Evolutionary conservation across 495 filamentous ascomycete species (phyloP), one percentile per base, ranked within the genome.

Genomic region (Neurospora sp.): DNA sequence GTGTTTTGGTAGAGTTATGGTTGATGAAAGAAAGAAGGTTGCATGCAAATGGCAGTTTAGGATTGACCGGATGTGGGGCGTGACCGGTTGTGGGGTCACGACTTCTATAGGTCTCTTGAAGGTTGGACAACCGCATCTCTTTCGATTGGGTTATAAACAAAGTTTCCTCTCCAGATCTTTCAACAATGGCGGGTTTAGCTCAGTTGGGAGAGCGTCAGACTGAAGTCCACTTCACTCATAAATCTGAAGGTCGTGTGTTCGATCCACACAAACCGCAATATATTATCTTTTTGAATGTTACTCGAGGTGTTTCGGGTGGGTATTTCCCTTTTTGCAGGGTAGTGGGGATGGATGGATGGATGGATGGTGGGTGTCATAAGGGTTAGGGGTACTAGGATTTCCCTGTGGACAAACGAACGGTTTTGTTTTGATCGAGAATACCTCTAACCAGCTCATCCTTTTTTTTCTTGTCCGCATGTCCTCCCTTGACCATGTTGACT

Each of bases 391-490:
- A 24, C 24, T 62, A 28, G 21, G 13, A 15, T 24, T 62, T 15
- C 2, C 43, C n/a, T 13, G 9, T 10, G 54, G 8, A 31, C 24
- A 62, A 17, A 31, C 21, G 45, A 54, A 54, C n/a, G 21, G 21
- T 13, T 54, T 54, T 21, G n/a, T 54, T 48, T 48, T 48, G n/a
- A 4, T 4, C 10, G 4, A 24, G 21, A 21, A 21, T 71, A 66
- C 43, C 69, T 70, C 39, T 42, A 69, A 73, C 69, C 72, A 73
- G 71, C 37, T 72, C 48, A 71, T 59, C 70, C 13, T 15, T 39
- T 70, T 73, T 70, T 13, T 21, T 31, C n/a, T 72, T 17, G 37
- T 34, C 39, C 13, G 39, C 5, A 40, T 5, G 13, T 40, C 13
- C 39, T 40, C 15, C 4, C 4, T 15, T 15, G 39, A 40, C 39